Conservation (phyloP, 2,329 filamentous ascomycete genomes). For the Penicillium olsonii region DNA sequence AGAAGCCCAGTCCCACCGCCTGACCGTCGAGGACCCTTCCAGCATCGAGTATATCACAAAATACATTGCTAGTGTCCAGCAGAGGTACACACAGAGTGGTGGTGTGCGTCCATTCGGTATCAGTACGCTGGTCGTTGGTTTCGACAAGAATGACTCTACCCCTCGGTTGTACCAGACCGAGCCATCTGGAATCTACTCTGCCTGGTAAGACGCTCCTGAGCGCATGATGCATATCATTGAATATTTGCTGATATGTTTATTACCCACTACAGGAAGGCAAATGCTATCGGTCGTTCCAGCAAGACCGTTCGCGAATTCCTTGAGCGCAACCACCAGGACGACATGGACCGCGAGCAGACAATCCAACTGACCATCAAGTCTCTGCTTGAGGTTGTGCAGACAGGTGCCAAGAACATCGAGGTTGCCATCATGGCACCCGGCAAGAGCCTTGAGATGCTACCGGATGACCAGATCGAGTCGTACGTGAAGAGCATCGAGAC, state of each 20-base stretch:
- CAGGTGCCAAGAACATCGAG: slow-evolving; percentile 99
- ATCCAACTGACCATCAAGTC: slow-evolving; percentile 98
- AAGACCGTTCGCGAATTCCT: slow-evolving; percentile 99
- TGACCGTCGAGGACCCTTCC: slow-evolving; percentile 96
- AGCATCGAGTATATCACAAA: slow-evolving; percentile 99
- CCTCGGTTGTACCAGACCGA: slow-evolving; percentile 96
- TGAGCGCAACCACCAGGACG: slow-evolving; percentile 97
- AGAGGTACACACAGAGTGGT: slow-evolving; percentile 98
- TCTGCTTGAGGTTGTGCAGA: slow-evolving; percentile 95
- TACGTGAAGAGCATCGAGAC: slow-evolving; percentile 99
- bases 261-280: slow-evolving; percentile 77
- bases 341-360: slow-evolving; percentile 93
- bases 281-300: slow-evolving; percentile 95
- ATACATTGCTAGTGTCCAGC: slow-evolving; percentile 96
- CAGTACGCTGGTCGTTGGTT: slow-evolving; percentile 97
- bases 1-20: slow-evolving; percentile 94
- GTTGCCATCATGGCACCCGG: slow-evolving; percentile 97
- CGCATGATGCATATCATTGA: slow-evolving; percentile 1
- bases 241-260: slow-evolving; percentile 17
- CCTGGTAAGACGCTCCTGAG: slow-evolving; percentile 67
- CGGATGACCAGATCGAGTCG: slow-evolving; percentile 91
- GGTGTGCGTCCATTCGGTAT: slow-evolving; percentile 98
- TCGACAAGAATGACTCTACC: slow-evolving; percentile 86
- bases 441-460: slow-evolving; percentile 87
- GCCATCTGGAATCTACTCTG: slow-evolving; percentile 98